phyloP scores from a whole-genome alignment of 2,329 filamentous ascomycete genomes.

The Penicillium sumatraense region DNA sequence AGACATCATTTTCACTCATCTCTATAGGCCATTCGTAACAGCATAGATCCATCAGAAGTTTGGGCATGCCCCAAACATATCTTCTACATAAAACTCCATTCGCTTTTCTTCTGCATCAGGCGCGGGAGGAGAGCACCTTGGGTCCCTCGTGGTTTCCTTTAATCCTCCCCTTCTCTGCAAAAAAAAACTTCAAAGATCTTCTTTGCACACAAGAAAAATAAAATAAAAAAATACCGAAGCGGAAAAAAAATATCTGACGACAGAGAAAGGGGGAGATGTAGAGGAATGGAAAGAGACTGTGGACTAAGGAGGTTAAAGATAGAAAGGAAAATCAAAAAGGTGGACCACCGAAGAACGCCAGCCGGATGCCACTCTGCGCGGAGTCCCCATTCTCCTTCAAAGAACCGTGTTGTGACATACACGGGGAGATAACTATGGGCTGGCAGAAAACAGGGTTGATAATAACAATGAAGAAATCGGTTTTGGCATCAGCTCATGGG shows the following conservation, averaged over 20 bases:
- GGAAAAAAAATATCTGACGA: constrained; percentile 24
- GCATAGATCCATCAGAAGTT: constrained; percentile 39
- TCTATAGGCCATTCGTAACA: constrained; percentile 48
- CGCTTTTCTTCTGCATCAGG: constrained; percentile 17
- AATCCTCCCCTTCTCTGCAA: constrained; percentile 17
- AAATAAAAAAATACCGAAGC: constrained; percentile 9
- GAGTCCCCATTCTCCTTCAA: constrained; percentile 40
- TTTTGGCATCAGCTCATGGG: constrained; percentile 32
- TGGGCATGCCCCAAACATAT: constrained; percentile 20
- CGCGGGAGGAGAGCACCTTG: constrained; percentile 12
- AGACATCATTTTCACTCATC: constrained; percentile 40
- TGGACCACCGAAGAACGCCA: constrained; percentile 48
- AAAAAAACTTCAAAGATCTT: constrained; percentile 17
- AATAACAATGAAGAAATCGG: constrained; percentile 36
- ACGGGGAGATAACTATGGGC: constrained; percentile 38
- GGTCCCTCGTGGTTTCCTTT: constrained; percentile 17
- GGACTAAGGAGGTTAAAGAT: constrained; percentile 31
- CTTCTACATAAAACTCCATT: constrained; percentile 26
- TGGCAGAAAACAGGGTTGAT: constrained; percentile 36
- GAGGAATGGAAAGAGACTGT: constrained; percentile 29
- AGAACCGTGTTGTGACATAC: constrained; percentile 34
- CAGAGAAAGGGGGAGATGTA: constrained; percentile 27
- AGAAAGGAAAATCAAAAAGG: constrained; percentile 33
- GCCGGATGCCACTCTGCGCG: constrained; percentile 47
- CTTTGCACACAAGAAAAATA: constrained; percentile 10